A percentile compares a stretch with the other conserved stretches of the same genome.
phyloP scores from a whole-genome alignment of 2,329 filamentous ascomycete species.

The Pseudohalonectria lignicola region DNA sequence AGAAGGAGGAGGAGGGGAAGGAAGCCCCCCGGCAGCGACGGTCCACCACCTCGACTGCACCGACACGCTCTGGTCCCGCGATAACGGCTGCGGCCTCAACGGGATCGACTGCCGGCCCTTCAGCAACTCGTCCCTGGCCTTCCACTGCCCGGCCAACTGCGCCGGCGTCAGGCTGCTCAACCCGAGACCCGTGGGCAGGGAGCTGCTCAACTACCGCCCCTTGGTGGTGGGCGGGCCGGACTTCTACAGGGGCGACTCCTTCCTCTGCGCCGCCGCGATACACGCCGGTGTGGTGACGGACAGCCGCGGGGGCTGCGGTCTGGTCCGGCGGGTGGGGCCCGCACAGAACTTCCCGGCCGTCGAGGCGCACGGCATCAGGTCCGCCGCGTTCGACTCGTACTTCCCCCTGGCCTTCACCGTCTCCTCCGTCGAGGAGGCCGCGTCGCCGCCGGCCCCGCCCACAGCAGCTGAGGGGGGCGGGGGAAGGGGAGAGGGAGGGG shows the following conservation, averaged over 20 bases:
- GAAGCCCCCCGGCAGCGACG: too few species aligned
- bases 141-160: slow-evolving; percentile 50
- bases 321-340: slow-evolving; percentile 51
- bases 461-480: too few species aligned
- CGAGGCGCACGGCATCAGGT: slow-evolving; percentile 42
- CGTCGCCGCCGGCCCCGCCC: not conserved
- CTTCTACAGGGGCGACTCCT: slow-evolving; percentile 60
- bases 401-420: slow-evolving; percentile 65
- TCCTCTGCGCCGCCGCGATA: slow-evolving; percentile 62
- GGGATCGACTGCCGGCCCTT: slow-evolving; percentile 50
- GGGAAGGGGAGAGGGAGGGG: too few species aligned
- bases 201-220: slow-evolving; percentile 28
- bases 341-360: slow-evolving; percentile 38
- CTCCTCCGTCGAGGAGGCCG: slow-evolving; percentile 1
- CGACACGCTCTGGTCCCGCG: slow-evolving; percentile 42
- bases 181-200: slow-evolving; percentile 43
- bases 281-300: slow-evolving; percentile 59
- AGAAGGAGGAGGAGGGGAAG: too few species aligned
- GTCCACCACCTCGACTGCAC: slow-evolving; percentile 34
- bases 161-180: slow-evolving; percentile 35
- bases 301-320: slow-evolving; percentile 56
- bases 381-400: slow-evolving; percentile 54
- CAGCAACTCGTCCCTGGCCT: slow-evolving; percentile 40
- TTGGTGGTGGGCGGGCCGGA: slow-evolving; percentile 32
- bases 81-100: slow-evolving; percentile 47